These are phyloP conservation scores for Penicillium decumbens DNA, from an alignment of 2,329 filamentous ascomycete genomes.

Conservation along the genomic window DNA sequence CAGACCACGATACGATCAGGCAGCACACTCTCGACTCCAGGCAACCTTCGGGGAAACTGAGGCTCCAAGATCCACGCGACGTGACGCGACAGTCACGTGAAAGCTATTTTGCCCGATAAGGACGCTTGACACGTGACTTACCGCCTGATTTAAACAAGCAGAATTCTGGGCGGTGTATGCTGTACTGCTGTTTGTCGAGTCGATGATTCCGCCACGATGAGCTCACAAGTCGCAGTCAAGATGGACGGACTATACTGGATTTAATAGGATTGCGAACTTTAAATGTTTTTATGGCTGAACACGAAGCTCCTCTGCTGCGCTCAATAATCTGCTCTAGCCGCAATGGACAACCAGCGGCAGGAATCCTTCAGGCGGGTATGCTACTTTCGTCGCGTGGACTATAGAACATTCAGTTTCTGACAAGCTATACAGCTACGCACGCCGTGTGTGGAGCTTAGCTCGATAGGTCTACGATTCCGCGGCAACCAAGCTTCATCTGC, in stretches of 20 bases:
- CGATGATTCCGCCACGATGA: not conserved
- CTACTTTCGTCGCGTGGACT: not conserved
- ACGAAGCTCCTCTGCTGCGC: not conserved
- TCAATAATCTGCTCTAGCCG: not conserved
- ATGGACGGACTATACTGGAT: not conserved
- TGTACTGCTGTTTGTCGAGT: slow-evolving; percentile 1
- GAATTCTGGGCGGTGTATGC: slow-evolving; percentile 23
- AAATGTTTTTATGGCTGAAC: not conserved
- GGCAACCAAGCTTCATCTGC: slow-evolving; percentile 43
- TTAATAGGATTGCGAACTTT: not conserved
- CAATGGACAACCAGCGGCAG: slow-evolving; percentile 39
- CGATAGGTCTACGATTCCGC: slow-evolving; percentile 50
- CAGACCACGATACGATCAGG: slow-evolving; percentile 1
- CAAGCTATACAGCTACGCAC: slow-evolving; percentile 49
- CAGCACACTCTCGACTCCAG: not conserved
- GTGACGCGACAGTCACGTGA: slow-evolving; percentile 21
- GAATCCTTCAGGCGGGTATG: slow-evolving; percentile 42
- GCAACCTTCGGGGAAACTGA: not conserved
- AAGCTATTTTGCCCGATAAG: slow-evolving; percentile 7
- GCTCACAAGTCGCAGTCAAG: not conserved
- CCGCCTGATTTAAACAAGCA: slow-evolving; percentile 25
- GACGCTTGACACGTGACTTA: slow-evolving; percentile 2
- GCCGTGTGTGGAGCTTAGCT: slow-evolving; percentile 55
- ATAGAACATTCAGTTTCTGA: slow-evolving; percentile 18
- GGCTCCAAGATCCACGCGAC: slow-evolving; percentile 13